Conservation (phyloP, 768 basidiomycete genomes). For the Candolleomyces eurysporus region DNA sequence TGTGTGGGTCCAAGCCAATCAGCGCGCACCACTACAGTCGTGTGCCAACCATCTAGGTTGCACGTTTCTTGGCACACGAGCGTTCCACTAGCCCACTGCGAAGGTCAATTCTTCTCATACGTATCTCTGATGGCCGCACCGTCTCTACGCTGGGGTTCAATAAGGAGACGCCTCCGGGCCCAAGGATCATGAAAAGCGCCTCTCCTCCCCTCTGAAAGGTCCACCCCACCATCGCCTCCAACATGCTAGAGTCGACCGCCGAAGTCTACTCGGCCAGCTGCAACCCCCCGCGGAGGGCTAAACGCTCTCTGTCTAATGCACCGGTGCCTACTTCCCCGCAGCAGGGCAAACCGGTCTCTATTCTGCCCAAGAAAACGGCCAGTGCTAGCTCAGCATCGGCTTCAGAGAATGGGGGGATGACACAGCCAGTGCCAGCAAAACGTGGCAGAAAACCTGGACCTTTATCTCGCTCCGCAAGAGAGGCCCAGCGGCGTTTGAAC, state of each 20-base stretch:
- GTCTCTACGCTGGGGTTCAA: not conserved
- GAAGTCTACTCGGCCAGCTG: constrained; percentile 32
- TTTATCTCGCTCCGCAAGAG: constrained; percentile 73
- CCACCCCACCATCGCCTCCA: not conserved
- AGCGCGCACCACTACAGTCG: constrained; percentile 11
- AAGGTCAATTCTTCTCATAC: not conserved
- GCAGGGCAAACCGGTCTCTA: not conserved
- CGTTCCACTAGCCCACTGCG: constrained; percentile 10
- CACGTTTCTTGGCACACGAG: constrained; percentile 26
- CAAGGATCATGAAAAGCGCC: not conserved
- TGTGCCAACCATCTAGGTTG: constrained; percentile 15
- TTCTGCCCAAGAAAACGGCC: not conserved
- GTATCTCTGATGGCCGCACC: not conserved
- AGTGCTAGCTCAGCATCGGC: constrained; percentile 1
- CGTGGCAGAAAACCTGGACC: constrained; percentile 75
- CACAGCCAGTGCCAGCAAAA: constrained; percentile 35
- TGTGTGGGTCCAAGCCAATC: constrained; percentile 19
- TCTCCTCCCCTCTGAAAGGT: not conserved
- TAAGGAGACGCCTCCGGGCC: not conserved
- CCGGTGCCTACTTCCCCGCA: not conserved
- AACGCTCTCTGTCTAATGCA: constrained; percentile 20
- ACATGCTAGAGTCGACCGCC: constrained; percentile 15
- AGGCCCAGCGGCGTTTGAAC: constrained; percentile 87
- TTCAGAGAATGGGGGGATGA: constrained; percentile 9
- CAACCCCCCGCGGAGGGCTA: constrained; percentile 39